Evolutionary conservation across 1,284 basidiomycete species (phyloP), one percentile per base, ranked within the genome.

Genomic region (Porogramme epimiltina): DNA sequence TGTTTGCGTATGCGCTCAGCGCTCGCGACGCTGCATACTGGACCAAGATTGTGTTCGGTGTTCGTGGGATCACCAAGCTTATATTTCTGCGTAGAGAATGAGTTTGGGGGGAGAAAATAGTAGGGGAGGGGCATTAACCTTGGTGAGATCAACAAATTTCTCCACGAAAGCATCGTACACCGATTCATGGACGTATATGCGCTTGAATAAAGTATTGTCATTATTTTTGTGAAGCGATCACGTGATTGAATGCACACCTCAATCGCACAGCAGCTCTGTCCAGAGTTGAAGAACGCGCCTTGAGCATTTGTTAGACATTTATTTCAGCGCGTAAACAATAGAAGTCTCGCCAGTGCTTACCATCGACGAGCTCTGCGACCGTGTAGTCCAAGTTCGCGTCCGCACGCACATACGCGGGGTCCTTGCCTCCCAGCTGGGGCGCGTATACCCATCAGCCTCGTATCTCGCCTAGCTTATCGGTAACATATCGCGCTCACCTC

Each of bases 241-340:
- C 19, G 15, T 10, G 19, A 25, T 40, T 4, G 6, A 25, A 1
- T 64, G 20, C 74, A 28, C 61, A 91, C 83, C 76, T 92, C 89
- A 58, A 96, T 76, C 0, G 88, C 82, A 64, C 93, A 95, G 66
- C 93, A 95, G 59, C 90, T 93, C 69, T 98, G 95, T 1, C 95
- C 95, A 15, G 94, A 94, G 71, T 98, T 98, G 79, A 94, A 98
- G 74, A 95, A 86, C 24, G 93, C 89, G 47, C 91, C 89, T 91
- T 1, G 34, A 40, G 46, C 48, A 23, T 16, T 6, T 13, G 28
- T 31, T 31, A 31, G 28, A 31, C 8, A 31, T 31, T 8, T 31
- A 13, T 13, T 31, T 31, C 6, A 31, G 13, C 13, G 28, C 13
- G 28, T 31, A 31, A 31, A 31, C n/a, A n/a, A n/a, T n/a, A n/a